phyloP scores from a whole-genome alignment of 352 stramenopile genomes.

The Phytophthora pistaciae region DNA sequence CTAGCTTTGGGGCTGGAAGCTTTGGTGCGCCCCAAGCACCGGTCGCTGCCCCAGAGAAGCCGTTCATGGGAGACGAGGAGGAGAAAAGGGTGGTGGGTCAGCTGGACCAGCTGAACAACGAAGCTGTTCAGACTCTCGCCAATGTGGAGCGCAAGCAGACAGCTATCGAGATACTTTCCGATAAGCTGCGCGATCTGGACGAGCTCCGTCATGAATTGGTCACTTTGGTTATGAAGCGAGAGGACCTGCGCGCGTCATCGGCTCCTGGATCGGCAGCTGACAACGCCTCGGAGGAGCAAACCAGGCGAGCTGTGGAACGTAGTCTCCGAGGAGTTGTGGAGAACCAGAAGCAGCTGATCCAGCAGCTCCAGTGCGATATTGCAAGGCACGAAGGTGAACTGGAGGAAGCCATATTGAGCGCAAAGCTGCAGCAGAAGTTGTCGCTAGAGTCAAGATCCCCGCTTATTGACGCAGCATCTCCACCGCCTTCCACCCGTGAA shows the following conservation, averaged over 20 bases:
- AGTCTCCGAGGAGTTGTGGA: conserved; percentile 65
- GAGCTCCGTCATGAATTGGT: conserved; percentile 80
- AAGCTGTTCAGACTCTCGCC: conserved; percentile 48
- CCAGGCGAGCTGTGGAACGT: conserved; percentile 49
- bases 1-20: conserved; percentile 25
- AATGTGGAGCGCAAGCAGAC: conserved; percentile 73
- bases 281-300: conserved; percentile 41
- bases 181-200: conserved; percentile 77
- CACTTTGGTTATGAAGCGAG: conserved; percentile 70
- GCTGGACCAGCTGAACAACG: conserved; percentile 69
- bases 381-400: conserved; percentile 59
- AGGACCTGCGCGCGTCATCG: conserved; percentile 51
- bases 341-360: conserved; percentile 61
- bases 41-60: conserved; percentile 31
- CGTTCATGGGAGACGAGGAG: conserved; percentile 69
- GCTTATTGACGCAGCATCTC: conserved; percentile 28
- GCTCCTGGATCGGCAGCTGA: conserved; percentile 17
- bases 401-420: conserved; percentile 47
- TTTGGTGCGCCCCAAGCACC: conserved; percentile 17
- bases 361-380: conserved; percentile 67
- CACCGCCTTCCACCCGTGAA: conserved; percentile 10
- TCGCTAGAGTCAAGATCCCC: conserved; percentile 39
- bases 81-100: conserved; percentile 58
- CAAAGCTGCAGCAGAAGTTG: conserved; percentile 42
- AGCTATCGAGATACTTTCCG: conserved; percentile 63